These are phyloP conservation scores for Beauveria sp. DNA, from an alignment of 2,329 filamentous ascomycete species.

Conservation along the genomic window DNA sequence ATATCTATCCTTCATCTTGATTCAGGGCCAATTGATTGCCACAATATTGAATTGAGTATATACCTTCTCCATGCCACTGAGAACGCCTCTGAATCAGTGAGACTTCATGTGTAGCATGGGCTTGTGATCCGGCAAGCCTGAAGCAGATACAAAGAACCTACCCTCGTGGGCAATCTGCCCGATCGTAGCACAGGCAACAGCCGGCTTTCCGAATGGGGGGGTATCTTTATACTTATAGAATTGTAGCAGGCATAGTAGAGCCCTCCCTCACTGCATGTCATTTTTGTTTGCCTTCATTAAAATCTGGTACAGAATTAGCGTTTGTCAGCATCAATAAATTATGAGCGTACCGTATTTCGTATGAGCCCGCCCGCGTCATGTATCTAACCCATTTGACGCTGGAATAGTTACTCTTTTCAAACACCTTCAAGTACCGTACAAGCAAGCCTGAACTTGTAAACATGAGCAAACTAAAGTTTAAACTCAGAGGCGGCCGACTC, in stretches of 20 bases:
- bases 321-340: slow-evolving; percentile 9
- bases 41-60: neutral
- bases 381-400: slow-evolving; percentile 99
- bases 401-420: slow-evolving; percentile 98
- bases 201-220: neutral
- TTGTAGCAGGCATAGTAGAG: neutral
- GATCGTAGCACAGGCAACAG: too few relatives aligned
- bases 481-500: slow-evolving; percentile 84
- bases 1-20: too few relatives aligned
- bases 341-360: slow-evolving; percentile 72
- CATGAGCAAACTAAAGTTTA: slow-evolving; percentile 94
- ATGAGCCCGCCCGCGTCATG: slow-evolving; percentile 96
- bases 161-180: too few relatives aligned
- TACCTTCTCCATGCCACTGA: neutral
- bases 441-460: slow-evolving; percentile 91
- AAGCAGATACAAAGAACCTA: neutral
- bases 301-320: slow-evolving; percentile 22
- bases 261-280: too few relatives aligned
- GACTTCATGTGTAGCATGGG: neutral
- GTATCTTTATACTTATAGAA: neutral
- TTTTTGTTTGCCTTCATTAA: slow-evolving; percentile 12
- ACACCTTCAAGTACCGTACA: slow-evolving; percentile 94
- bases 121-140: neutral
- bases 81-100: neutral
- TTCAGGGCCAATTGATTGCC: neutral